Base-by-base conservation (phyloP, 2,329 filamentous ascomycete genomes). In the Penicillium brasilianum region DNA sequence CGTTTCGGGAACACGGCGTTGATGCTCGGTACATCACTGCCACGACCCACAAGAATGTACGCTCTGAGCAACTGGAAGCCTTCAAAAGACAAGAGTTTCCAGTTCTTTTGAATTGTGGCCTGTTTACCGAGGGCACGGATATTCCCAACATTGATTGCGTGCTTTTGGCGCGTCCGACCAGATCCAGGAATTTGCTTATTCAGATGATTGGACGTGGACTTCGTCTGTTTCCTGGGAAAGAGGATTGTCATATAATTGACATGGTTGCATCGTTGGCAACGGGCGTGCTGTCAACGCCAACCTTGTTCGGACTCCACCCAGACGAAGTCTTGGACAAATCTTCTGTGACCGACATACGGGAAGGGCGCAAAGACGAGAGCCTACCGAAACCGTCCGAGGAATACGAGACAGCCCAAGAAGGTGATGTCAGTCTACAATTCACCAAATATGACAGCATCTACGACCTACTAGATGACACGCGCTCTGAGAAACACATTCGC, bases 181-280 rank as follows among this genome's bases (percentile, higher is more conserved):
- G 89, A 68, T 98, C 95, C 16, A 88, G 91, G n/a, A 98, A 97
- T 69, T 81, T 99, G 2, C 85, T 99, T 1, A 88, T 98, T 0
- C 95, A 99, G 77, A 99, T 99, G 95, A 97, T 99, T 63, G 95
- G 95, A 0, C 86, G 95, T 69, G 95, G 95, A 4, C 91, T 99
- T 87, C 87, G 95, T 44, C 80, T 97, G 41, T 85, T 92, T 73
- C 82, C 88, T 0, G 90, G 86, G 13, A 99, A 99, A 77, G 80
- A 88, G 41, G 87, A 98, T 72, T 99, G 95, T 69, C 95, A 98
- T 74, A 84, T 99, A 61, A 96, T 99, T 71, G 95, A 99, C 76
- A 93, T 99, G 87, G 95, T 98, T 0, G 90, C 93, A 0, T 92
- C 88, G 39, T 81, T 98, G 22, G 87, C 88, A 55, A 90, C 88